Conservation (phyloP, 1,284 basidiomycete species). For the Ganoderma sinense region DNA sequence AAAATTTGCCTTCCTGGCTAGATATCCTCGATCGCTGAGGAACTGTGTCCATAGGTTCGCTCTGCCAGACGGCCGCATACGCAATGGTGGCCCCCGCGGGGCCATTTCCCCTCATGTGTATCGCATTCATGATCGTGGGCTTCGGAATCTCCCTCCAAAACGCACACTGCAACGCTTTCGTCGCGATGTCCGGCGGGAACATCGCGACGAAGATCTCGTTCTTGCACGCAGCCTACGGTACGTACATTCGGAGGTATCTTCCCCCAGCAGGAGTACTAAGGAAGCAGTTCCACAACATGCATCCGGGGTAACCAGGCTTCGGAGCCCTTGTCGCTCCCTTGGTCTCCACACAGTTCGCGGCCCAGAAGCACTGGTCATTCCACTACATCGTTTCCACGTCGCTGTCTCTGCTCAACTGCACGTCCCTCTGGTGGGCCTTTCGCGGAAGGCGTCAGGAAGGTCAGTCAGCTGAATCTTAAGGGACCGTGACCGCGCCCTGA, state of each 20-base stretch:
- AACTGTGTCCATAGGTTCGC: constrained; percentile 32
- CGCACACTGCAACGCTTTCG: constrained; percentile 62
- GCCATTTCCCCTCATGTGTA: constrained; percentile 72
- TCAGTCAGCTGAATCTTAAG: constrained; percentile 25
- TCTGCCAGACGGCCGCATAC: constrained; percentile 56
- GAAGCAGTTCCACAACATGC: not conserved
- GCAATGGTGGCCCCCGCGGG: constrained; percentile 61
- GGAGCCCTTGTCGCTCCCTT: constrained; percentile 69
- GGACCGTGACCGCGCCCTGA: not conserved
- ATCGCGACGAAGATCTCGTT: constrained; percentile 64
- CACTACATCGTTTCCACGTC: constrained; percentile 69
- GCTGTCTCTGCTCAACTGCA: constrained; percentile 54
- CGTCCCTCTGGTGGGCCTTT: constrained; percentile 58
- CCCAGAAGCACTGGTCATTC: constrained; percentile 60
- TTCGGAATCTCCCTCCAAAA: constrained; percentile 66
- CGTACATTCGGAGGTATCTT: not conserved
- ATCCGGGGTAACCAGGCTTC: constrained; percentile 46
- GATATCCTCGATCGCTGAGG: not conserved
- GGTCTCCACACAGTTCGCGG: constrained; percentile 67
- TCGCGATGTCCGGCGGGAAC: constrained; percentile 53
- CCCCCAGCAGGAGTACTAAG: not conserved
- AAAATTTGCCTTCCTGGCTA: not conserved
- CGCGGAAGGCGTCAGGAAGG: constrained; percentile 59
- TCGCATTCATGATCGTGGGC: constrained; percentile 67
- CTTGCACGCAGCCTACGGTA: constrained; percentile 56